Base-by-base conservation (phyloP, 1,284 basidiomycete species). In the Fomitopsis pinicola region DNA sequence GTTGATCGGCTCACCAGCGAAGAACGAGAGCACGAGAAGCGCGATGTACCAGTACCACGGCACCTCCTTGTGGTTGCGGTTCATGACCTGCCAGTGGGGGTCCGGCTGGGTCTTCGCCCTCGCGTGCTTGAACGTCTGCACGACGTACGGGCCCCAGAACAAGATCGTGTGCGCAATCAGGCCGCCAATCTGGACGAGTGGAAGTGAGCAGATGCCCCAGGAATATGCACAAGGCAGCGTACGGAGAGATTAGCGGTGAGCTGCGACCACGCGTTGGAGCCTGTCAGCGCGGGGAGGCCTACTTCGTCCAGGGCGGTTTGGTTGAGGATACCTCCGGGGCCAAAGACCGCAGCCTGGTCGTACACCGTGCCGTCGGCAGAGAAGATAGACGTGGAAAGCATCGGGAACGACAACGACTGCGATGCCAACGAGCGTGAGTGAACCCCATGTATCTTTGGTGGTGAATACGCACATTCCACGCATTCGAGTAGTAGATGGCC, bases 361-460 rank as follows among this genome's bases (percentile, higher is more conserved):
- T 86, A 88, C 15, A 79, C 66, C 0, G 80, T 78, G 28, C 86
- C 86, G 66, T 87, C 81, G 12, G 75, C 67, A 22, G 79, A 77
- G 71, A 88, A 88, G 30, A 88, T 80, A 0, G 84, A 81, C 0
- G 84, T 84, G 0, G 85, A 86, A 33, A 88, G 75, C 80, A 88
- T 86, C 0, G 86, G 86, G 72, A 83, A 87, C 1, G 71, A 69
- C 57, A 78, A 69, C 1, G 84, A 82, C 82, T 85, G 60, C 4
- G 17, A 40, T 35, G 17, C 50, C 30, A 59, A 6, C 3, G 14
- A 40, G 8, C 5, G 30, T 45, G 28, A 50, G 28, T 5, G 35
- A 7, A 17, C 14, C 7, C 6, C 14, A 6, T 33, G 28, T 10
- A 12, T 4, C 14, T 28, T 19, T 10, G 5, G 7, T 14, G 44